A percentile compares a stretch with the other conserved stretches of the same genome.
Evolutionary conservation across 2,329 filamentous ascomycete species (phyloP).

Genomic region (Ceratocystis harringtonii): DNA sequence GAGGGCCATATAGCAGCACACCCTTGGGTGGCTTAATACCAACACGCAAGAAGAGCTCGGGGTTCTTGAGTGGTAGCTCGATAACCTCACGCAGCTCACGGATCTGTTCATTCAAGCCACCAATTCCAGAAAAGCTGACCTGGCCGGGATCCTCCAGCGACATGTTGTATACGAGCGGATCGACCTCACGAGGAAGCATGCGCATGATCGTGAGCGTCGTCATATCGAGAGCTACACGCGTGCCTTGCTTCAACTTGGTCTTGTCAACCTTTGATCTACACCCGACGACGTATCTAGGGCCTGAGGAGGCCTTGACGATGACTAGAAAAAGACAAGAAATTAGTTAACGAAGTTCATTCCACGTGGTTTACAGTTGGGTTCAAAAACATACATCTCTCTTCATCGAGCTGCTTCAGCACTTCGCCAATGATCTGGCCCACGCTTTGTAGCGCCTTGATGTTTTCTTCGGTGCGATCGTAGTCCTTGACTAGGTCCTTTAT

Average conservation of each 20-base stretch:
- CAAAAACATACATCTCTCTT: conserved; percentile 67
- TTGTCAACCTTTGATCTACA: conserved; percentile 98
- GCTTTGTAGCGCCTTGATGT: conserved; percentile 98
- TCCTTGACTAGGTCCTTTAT: conserved; percentile 93
- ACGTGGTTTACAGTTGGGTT: too few species aligned
- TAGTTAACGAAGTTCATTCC: conserved; percentile 18
- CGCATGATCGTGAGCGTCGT: conserved; percentile 99
- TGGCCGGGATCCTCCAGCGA: conserved; percentile 95
- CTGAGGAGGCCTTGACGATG: conserved; percentile 96
- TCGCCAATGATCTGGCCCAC: conserved; percentile 99
- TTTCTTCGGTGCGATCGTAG: conserved; percentile 94
- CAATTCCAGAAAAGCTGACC: conserved; percentile 94
- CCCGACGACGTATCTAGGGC: conserved; percentile 92
- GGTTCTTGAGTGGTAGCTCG: conserved; percentile 94
- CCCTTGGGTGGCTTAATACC: conserved; percentile 99
- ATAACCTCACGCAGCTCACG: conserved; percentile 95
- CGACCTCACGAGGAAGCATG: conserved; percentile 96
- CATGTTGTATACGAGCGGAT: conserved; percentile 99
- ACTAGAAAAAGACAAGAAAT: conserved; percentile 36
- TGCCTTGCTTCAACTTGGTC: conserved; percentile 92
- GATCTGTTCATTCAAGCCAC: conserved; percentile 96
- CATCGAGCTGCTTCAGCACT: conserved; percentile 95
- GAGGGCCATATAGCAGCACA: conserved; percentile 87
- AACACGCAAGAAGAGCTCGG: conserved; percentile 88
- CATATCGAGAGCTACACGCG: conserved; percentile 95